Evolutionary conservation across 306 rosid species (phyloP), one percentile per base, ranked within the genome.

Genomic region (Dryas octopetala): DNA sequence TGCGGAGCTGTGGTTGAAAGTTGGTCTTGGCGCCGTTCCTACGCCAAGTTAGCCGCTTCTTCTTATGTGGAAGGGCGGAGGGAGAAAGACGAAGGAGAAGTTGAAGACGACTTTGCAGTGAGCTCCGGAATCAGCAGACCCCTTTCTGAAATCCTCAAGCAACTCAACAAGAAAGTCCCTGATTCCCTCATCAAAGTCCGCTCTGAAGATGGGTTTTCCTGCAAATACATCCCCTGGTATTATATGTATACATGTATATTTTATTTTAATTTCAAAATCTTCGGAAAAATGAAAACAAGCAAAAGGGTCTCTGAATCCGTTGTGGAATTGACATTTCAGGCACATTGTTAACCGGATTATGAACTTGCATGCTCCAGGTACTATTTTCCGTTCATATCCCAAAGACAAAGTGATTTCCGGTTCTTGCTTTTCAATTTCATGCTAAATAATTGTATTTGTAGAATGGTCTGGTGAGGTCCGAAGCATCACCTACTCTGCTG

Each of bases 401-500:
- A 44, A 4, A 15, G 8, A 23, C 49, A 14, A 55, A 55, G 32
- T 17, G 23, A 40, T n/a, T 55, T 3, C 65, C 43, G 10, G 4
- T 54, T 41, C 28, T n/a, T 5, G 2, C 4, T 19, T 54, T n/a
- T 15, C 38, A 32, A 32, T 54, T 17, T 1, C n/a, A 4, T 32
- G 38, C 0, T 17, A 43, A 43, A 17, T 43, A 9, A 10, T 53
- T 40, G 7, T 41, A 40, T 54, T 59, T 66, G 63, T 84, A 92
- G 97, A 92, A 81, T 92, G 96, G 96, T 92, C 97, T 38, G 96
- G 97, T 38, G 96, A 92, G 79, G 87, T 90, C 68, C 80, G 93
- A 48, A 88, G 83, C 75, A 82, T 92, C 79, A 74, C 72, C 47
- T 90, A 92, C 68, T 80, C 96, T 3, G 73, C 86, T 19, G 92